Evolutionary conservation across 495 filamentous ascomycete species (phyloP).

Genomic region (Xylaria palmicola): DNA sequence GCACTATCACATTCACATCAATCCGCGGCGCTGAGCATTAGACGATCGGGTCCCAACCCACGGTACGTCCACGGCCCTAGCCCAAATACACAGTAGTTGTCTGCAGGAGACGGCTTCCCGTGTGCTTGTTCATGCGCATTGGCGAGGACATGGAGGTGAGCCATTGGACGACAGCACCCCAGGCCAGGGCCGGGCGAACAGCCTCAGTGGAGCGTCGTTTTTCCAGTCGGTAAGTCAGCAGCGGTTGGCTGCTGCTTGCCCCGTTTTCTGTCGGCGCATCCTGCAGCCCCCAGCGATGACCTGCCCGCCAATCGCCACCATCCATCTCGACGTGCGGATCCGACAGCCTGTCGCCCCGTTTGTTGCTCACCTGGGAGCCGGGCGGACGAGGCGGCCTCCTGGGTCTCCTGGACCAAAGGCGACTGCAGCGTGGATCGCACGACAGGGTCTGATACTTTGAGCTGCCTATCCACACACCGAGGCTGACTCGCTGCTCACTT

Average conservation of each 20-base stretch:
- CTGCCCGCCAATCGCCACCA: constrained; percentile 4
- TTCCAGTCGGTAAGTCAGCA: constrained; percentile 16
- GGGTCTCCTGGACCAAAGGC: constrained; percentile 3
- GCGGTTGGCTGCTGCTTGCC: constrained; percentile 18
- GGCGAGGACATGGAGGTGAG: not conserved
- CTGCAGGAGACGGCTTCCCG: constrained; percentile 2
- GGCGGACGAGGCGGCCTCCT: not conserved
- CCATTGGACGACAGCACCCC: constrained; percentile 16
- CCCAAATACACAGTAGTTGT: not conserved
- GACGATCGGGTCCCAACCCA: not conserved
- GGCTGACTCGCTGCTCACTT: not conserved
- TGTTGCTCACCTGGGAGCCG: constrained; percentile 13
- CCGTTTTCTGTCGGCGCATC: constrained; percentile 20
- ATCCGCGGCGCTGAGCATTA: not conserved
- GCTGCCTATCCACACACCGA: constrained; percentile 6
- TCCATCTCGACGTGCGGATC: not conserved
- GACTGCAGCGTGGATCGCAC: not conserved
- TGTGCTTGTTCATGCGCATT: constrained; percentile 10
- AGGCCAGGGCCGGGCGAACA: constrained; percentile 5
- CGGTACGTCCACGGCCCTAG: constrained; percentile 5
- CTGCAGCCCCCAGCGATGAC: not conserved
- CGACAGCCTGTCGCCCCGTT: constrained; percentile 24
- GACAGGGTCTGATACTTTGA: not conserved
- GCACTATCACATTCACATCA: no score
- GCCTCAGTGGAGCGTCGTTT: constrained; percentile 3